Conservation (phyloP, 169 alveolate species). For the Plasmodium gallinaceum region DNA sequence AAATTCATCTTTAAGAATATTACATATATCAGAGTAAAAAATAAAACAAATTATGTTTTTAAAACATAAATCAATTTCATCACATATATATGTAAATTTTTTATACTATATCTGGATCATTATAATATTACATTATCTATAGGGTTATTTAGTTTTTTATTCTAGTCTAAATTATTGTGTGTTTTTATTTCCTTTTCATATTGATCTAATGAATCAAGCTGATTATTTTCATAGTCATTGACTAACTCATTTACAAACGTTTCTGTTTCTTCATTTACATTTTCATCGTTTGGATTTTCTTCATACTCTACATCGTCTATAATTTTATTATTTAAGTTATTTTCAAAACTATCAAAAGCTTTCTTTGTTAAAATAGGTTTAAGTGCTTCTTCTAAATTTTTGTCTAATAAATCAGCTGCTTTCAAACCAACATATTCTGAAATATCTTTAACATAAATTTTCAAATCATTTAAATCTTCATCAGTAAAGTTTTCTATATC, state of each 20-base stretch:
- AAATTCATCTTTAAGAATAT: no score
- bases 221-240: slow-evolving; percentile 33
- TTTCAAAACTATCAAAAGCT: slow-evolving; percentile 10
- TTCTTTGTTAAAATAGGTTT: slow-evolving; percentile 47
- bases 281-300: not conserved
- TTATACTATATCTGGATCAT: not conserved
- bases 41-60: slow-evolving; percentile 2
- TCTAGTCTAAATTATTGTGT: slow-evolving; percentile 19
- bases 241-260: slow-evolving; percentile 39
- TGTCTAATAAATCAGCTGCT: slow-evolving; percentile 57
- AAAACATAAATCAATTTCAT: not conserved
- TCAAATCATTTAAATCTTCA: slow-evolving; percentile 29
- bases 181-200: slow-evolving; percentile 35
- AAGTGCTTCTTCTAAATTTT: slow-evolving; percentile 37
- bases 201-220: slow-evolving; percentile 9
- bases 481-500: slow-evolving; percentile 18
- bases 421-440: slow-evolving; percentile 43
- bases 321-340: not conserved
- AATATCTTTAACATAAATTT: slow-evolving; percentile 37
- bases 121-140: not conserved
- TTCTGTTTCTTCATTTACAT: slow-evolving; percentile 29
- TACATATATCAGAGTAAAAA: not conserved
- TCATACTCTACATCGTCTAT: not conserved
- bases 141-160: not conserved
- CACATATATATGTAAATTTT: not conserved